These are phyloP conservation scores for Coprinopsis marcescibilis DNA, from an alignment of 768 basidiomycete species.

Conservation along the genomic window DNA sequence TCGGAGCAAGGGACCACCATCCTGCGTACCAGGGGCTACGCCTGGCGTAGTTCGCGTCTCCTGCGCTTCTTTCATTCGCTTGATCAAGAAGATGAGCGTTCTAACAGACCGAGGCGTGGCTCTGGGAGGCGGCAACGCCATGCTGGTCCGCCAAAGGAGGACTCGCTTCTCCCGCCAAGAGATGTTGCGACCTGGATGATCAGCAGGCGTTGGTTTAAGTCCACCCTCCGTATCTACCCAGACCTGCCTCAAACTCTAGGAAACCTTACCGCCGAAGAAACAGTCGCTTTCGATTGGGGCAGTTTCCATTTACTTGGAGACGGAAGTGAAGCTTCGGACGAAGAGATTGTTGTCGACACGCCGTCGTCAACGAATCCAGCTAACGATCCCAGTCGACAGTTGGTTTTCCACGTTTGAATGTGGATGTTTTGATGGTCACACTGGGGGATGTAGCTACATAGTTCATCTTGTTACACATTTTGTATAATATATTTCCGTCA, in stretches of 20 bases:
- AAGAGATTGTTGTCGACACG: neutral
- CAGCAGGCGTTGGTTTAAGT: conserved; percentile 56
- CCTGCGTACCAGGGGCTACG: conserved; percentile 51
- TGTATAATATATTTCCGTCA: neutral
- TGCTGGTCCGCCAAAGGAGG: conserved; percentile 51
- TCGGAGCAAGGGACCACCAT: conserved; percentile 30
- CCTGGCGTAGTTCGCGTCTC: conserved; percentile 66
- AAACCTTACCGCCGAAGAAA: conserved; percentile 38
- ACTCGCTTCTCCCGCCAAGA: conserved; percentile 51
- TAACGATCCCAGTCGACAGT: neutral
- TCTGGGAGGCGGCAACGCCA: conserved; percentile 49
- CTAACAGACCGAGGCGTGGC: conserved; percentile 50
- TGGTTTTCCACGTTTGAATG: too few relatives aligned
- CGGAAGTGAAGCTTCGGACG: conserved; percentile 40
- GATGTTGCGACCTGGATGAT: conserved; percentile 73
- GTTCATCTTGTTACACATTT: too few relatives aligned
- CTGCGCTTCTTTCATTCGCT: conserved; percentile 54
- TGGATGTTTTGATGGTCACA: too few relatives aligned
- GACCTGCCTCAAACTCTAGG: conserved; percentile 41
- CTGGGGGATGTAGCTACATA: too few relatives aligned
- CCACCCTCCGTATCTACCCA: conserved; percentile 34
- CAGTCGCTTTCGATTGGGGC: conserved; percentile 45
- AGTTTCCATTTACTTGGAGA: conserved; percentile 46
- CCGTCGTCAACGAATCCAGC: neutral
- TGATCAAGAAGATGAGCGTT: conserved; percentile 53